Conservation (phyloP, 2,329 filamentous ascomycete species). For the Epichloe gansuensis region DNA sequence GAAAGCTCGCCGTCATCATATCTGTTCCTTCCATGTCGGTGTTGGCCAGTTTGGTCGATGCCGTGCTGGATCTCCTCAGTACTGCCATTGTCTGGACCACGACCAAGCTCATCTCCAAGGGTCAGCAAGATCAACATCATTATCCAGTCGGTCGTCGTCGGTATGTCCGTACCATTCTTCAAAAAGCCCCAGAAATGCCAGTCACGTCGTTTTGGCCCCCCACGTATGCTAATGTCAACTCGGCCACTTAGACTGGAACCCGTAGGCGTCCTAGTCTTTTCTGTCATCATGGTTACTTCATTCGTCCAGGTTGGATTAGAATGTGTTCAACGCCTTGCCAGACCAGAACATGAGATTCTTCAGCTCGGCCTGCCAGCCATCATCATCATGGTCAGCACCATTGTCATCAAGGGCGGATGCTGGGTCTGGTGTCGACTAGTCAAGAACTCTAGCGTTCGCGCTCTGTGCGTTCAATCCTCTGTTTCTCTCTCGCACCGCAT, state of each 20-base stretch:
- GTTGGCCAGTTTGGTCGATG: conserved; percentile 66
- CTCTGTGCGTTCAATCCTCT: conserved; percentile 36
- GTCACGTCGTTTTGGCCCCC: not conserved
- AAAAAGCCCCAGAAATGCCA: too few species aligned
- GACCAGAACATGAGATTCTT: conserved; percentile 53
- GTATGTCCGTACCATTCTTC: conserved; percentile 16
- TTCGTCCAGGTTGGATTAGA: conserved; percentile 68
- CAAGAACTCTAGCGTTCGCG: conserved; percentile 75
- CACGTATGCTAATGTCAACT: not conserved
- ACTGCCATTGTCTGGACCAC: conserved; percentile 74
- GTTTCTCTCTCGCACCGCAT: too few species aligned
- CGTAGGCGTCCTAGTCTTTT: conserved; percentile 69
- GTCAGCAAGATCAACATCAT: conserved; percentile 57
- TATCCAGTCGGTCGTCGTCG: conserved; percentile 65
- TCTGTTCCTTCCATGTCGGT: conserved; percentile 74
- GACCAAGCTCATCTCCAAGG: conserved; percentile 52
- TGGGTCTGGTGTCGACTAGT: conserved; percentile 84
- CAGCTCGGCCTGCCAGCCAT: conserved; percentile 60
- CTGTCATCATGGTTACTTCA: conserved; percentile 74
- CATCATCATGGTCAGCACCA: conserved; percentile 67
- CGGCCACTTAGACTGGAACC: conserved; percentile 50
- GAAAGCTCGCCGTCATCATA: conserved; percentile 66
- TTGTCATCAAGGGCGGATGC: conserved; percentile 68
- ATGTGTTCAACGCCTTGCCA: conserved; percentile 51
- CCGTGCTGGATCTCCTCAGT: conserved; percentile 66